Evolutionary conservation across 2,329 filamentous ascomycete genomes (phyloP).

Genomic region (Periconia sp.): DNA sequence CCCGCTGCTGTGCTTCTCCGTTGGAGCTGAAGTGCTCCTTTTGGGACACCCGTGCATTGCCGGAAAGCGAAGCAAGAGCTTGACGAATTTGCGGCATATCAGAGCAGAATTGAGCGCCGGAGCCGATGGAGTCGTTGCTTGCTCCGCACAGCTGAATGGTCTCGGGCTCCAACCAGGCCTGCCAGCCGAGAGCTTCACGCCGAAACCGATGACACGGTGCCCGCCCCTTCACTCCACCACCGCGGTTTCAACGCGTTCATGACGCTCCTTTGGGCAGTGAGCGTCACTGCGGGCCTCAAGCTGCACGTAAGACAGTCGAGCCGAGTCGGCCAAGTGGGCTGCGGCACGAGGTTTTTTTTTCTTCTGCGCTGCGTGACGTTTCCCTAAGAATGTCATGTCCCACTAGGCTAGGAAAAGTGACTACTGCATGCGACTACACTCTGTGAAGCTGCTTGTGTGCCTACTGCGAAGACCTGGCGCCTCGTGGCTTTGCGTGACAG

Average conservation of each 20-base stretch:
- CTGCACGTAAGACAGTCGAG: constrained; percentile 1
- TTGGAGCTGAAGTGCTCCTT: constrained; percentile 1
- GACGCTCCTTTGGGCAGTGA: constrained; percentile 18
- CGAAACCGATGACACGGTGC: constrained; percentile 26
- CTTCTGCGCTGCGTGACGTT: constrained; percentile 31
- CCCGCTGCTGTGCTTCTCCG: constrained; percentile 3
- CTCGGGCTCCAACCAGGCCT: too few relatives aligned
- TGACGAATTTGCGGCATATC: too few relatives aligned
- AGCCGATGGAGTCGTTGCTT: too few relatives aligned
- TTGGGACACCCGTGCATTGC: too few relatives aligned
- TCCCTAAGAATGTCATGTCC: constrained; percentile 13
- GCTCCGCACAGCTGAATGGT: too few relatives aligned
- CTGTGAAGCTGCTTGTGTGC: too few relatives aligned
- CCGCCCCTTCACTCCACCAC: constrained; percentile 17
- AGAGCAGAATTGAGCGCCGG: too few relatives aligned
- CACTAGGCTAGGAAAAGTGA: constrained; percentile 5
- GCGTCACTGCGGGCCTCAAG: background rate
- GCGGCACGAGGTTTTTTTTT: constrained; percentile 34
- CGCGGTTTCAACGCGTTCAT: constrained; percentile 43
- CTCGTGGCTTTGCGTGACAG: too few relatives aligned
- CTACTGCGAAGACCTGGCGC: background rate
- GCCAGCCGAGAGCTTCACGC: constrained; percentile 7
- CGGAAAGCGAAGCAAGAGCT: too few relatives aligned
- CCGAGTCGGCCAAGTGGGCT: constrained; percentile 20
- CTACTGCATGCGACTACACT: constrained; percentile 1